Percentiles rank a stretch among this genome's conserved stretches.
phyloP scores from a whole-genome alignment of 2,329 filamentous ascomycete genomes.

The Fusarium pseudocircinatum region DNA sequence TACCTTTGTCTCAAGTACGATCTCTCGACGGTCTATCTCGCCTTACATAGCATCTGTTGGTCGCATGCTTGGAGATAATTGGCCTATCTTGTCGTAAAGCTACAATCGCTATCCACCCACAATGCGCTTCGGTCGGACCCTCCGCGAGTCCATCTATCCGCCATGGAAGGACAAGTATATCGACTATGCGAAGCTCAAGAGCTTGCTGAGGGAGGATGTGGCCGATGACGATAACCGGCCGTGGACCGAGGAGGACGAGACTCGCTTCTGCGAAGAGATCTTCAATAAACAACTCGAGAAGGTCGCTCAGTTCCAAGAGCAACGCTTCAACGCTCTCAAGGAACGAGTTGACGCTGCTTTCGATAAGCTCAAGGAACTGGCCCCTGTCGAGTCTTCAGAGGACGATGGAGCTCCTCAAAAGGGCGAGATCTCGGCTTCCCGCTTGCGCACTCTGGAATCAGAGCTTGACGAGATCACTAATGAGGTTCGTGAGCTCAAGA shows the following conservation, averaged over 20 bases:
- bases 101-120: conserved; percentile 4
- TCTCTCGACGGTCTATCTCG: neutral
- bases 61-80: conserved; percentile 14
- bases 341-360: conserved; percentile 65
- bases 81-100: neutral
- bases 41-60: neutral
- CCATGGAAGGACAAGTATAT: conserved; percentile 96
- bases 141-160: conserved; percentile 80
- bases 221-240: conserved; percentile 66
- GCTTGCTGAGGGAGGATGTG: conserved; percentile 81
- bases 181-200: conserved; percentile 94
- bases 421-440: conserved; percentile 57
- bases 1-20: neutral
- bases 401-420: conserved; percentile 65
- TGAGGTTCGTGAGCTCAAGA: conserved; percentile 92
- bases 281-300: conserved; percentile 96
- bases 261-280: conserved; percentile 91
- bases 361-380: conserved; percentile 81
- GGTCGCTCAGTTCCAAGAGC: conserved; percentile 87
- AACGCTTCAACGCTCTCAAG: conserved; percentile 71
- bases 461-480: conserved; percentile 90
- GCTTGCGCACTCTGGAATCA: conserved; percentile 75
- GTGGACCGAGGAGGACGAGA: conserved; percentile 96
- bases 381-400: conserved; percentile 54
- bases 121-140: conserved; percentile 95